Conservation (phyloP, 768 basidiomycete genomes). For the Auricularia sp. region DNA sequence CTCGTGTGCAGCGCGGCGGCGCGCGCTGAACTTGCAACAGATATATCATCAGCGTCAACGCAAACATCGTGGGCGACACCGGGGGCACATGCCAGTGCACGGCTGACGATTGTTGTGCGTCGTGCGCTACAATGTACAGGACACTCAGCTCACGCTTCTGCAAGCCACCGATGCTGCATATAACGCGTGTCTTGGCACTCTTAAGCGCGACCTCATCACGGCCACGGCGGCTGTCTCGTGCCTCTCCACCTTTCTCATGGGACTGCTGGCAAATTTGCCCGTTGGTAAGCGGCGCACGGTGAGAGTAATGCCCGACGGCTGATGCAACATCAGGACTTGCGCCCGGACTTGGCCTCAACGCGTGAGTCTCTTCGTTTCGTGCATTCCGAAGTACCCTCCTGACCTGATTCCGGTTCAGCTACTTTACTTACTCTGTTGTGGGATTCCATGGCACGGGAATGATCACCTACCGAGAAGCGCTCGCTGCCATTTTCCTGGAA, state of each 20-base stretch:
- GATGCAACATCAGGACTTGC: conserved; percentile 36
- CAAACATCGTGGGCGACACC: conserved; percentile 61
- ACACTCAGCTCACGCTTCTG: not conserved
- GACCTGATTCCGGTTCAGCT: conserved; percentile 7
- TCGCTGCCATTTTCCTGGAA: conserved; percentile 81
- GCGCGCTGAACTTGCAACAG: conserved; percentile 55
- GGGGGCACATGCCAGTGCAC: conserved; percentile 79
- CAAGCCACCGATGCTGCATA: conserved; percentile 17
- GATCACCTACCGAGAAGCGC: conserved; percentile 68
- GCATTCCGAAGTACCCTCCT: conserved; percentile 3
- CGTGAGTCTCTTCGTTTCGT: conserved; percentile 44
- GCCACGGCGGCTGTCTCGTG: conserved; percentile 71
- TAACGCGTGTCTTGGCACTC: conserved; percentile 20
- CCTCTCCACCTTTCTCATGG: conserved; percentile 73
- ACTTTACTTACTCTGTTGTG: conserved; percentile 85
- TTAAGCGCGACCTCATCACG: conserved; percentile 71
- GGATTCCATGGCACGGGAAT: conserved; percentile 67
- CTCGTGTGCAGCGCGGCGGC: conserved; percentile 53
- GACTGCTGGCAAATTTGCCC: conserved; percentile 75
- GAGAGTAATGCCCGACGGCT: not conserved
- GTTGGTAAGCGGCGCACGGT: conserved; percentile 34
- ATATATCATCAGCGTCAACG: conserved; percentile 63
- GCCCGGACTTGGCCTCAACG: conserved; percentile 75
- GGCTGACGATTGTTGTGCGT: conserved; percentile 42
- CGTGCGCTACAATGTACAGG: not conserved